A percentile compares a stretch with the other conserved stretches of the same genome.
These are phyloP conservation scores for Xylariaceae sp. DNA, from an alignment of 2,329 filamentous ascomycete species.

Conservation along the genomic window DNA sequence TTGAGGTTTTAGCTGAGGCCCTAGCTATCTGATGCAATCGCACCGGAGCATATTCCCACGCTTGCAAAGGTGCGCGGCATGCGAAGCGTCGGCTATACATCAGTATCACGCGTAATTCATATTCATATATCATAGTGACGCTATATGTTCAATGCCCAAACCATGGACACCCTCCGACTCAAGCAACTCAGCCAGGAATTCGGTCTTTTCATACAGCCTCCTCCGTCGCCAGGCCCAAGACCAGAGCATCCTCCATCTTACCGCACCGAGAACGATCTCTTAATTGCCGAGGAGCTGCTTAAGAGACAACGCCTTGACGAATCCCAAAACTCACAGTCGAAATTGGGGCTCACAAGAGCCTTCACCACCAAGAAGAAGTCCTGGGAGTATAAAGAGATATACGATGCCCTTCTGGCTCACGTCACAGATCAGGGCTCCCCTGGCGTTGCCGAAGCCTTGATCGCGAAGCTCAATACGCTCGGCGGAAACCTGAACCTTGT, in stretches of 20 bases:
- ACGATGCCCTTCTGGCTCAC: slow-evolving; percentile 46
- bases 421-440: slow-evolving; percentile 45
- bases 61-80: not conserved
- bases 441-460: slow-evolving; percentile 51
- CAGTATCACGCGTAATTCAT: not conserved
- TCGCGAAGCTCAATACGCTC: slow-evolving; percentile 43
- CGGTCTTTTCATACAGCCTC: slow-evolving; percentile 39
- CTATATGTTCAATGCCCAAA: slow-evolving; percentile 7
- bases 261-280: slow-evolving; percentile 45
- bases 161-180: slow-evolving; percentile 37
- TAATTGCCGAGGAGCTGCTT: slow-evolving; percentile 49
- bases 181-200: slow-evolving; percentile 46
- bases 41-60: not conserved
- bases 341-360: slow-evolving; percentile 38
- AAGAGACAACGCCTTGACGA: slow-evolving; percentile 38
- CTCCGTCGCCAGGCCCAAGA: slow-evolving; percentile 37
- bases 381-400: slow-evolving; percentile 49
- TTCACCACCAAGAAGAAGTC: slow-evolving; percentile 45
- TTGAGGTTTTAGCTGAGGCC: not conserved
- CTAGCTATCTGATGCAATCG: not conserved
- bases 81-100: not conserved
- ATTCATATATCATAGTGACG: not conserved
- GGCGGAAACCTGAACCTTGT: slow-evolving; percentile 48
- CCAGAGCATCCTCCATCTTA: slow-evolving; percentile 40
- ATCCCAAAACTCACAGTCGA: slow-evolving; percentile 33